phyloP scores from a whole-genome alignment of 75 land plant genomes.

The Pinus taeda region DNA sequence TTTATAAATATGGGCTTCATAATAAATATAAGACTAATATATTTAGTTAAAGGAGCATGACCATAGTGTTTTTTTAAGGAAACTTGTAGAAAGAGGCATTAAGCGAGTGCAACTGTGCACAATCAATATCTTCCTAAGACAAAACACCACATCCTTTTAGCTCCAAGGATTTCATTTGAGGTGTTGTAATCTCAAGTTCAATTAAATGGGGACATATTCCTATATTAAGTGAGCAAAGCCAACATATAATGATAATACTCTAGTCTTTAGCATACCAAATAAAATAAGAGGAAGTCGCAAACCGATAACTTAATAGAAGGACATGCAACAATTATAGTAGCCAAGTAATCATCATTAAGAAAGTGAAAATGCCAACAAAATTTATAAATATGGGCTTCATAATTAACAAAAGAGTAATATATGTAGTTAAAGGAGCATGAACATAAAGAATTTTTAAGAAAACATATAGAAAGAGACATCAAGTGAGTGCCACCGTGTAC shows the following conservation, averaged over 20 bases:
- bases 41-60: background rate
- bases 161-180: conserved; percentile 71
- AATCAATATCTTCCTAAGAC: conserved; percentile 65
- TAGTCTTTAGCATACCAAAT: no score
- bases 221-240: conserved; percentile 79
- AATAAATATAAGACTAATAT: background rate
- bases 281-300: no score
- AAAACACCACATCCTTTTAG: conserved; percentile 91
- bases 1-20: background rate
- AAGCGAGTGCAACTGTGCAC: conserved; percentile 67
- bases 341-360: no score
- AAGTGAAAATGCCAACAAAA: background rate
- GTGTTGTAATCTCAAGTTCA: conserved; percentile 57
- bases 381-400: background rate
- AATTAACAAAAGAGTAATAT: background rate
- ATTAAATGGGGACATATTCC: conserved; percentile 93
- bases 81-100: conserved; percentile 99
- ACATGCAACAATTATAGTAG: no score
- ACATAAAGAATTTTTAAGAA: background rate
- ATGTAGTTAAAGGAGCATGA: background rate
- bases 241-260: conserved; percentile 34
- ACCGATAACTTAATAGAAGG: no score
- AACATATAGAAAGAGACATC: conserved; percentile 99
- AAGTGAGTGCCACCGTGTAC: conserved; percentile 68
- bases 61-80: background rate